Base-by-base conservation (phyloP, 202 grass and related monocot species). In the Dendrocalamus latiflorus region DNA sequence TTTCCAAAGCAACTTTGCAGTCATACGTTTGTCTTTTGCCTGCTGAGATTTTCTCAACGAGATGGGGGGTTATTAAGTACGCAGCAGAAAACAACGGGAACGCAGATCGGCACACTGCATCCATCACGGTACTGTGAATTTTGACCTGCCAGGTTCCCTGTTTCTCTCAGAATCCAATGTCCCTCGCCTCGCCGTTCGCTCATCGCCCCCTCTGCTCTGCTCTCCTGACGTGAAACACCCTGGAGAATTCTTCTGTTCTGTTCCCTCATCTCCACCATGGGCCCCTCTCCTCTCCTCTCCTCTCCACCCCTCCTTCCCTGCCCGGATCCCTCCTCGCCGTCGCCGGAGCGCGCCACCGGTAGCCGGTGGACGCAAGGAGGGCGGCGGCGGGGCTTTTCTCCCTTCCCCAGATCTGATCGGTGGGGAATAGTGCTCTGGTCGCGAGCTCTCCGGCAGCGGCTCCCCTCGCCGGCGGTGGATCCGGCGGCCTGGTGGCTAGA, bases 111-210 rank as follows among this genome's bases (percentile, higher is more conserved):
- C 76, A 60, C 68, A 72, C 58, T 33, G 45, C 65, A 55, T 45
- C 87, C 25, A 64, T 85, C 63, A 43, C 55, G 20, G 26, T 15
- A 76, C 83, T 82, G 72, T 85, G 65, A 81, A 36, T 42, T 81
- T 89, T 89, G 87, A 89, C 87, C 66, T 65, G 83, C 87, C 83
- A 89, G 87, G 83, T 60, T 30, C 56, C 51, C 12, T 70, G 79
- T 39, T 17, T 18, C 22, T 66, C 9, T 26, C 55, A 36, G 76
- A 79, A 80, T 85, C 78, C 81, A 82, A 88, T 88, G 74, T 10
- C 6, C 20, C 51, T 45, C 10, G 5, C 36, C 8, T 20, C 14
- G 9, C 33, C 8, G 39, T 9, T 41, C 39, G 39, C 8, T 5
- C 13, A 9, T 26, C 1, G 7, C 16, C 24, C 44, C 39, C 3